A percentile compares a stretch with the other conserved stretches of the same genome.
Evolutionary conservation across 2,329 filamentous ascomycete species (phyloP).

Genomic region (Microdochium trichocladiopsis): DNA sequence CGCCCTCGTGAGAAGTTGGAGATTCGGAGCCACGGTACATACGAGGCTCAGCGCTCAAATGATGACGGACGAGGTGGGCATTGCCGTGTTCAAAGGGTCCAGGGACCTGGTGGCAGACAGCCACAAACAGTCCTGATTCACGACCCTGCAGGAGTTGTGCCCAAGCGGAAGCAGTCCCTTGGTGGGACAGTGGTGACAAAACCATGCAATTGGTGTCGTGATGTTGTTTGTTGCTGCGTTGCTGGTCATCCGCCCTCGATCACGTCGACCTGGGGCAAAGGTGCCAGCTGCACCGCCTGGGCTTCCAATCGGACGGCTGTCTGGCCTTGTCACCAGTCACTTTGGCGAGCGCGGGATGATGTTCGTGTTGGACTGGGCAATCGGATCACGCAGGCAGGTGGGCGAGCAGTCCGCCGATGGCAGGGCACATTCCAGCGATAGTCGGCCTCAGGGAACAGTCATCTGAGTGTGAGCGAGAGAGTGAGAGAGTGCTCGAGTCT

Average conservation of each 20-base stretch:
- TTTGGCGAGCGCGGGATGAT: background rate
- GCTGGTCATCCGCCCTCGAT: no score
- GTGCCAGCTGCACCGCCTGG: background rate
- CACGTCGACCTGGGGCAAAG: no score
- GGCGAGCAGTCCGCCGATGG: background rate
- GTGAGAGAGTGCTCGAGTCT: background rate
- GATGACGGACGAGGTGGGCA: no score
- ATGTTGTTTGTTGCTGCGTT: background rate
- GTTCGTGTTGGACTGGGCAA: background rate
- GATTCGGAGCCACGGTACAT: no score
- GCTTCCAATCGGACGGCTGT: background rate
- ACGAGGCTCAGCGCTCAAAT: no score
- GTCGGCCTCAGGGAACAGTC: background rate
- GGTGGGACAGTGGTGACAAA: background rate
- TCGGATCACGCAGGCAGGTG: background rate
- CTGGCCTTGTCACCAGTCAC: background rate
- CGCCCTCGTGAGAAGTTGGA: no score
- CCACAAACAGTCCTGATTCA: no score
- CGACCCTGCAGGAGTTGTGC: no score
- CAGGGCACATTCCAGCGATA: background rate
- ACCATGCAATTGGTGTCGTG: background rate
- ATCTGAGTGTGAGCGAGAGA: background rate
- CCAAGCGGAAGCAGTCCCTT: no score
- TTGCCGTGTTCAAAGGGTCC: no score
- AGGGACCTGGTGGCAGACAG: no score